Percentiles rank a stretch among this genome's conserved stretches.
These are phyloP conservation scores for Paecilomyces fulvus DNA, from an alignment of 2,329 filamentous ascomycete genomes.

Conservation along the genomic window DNA sequence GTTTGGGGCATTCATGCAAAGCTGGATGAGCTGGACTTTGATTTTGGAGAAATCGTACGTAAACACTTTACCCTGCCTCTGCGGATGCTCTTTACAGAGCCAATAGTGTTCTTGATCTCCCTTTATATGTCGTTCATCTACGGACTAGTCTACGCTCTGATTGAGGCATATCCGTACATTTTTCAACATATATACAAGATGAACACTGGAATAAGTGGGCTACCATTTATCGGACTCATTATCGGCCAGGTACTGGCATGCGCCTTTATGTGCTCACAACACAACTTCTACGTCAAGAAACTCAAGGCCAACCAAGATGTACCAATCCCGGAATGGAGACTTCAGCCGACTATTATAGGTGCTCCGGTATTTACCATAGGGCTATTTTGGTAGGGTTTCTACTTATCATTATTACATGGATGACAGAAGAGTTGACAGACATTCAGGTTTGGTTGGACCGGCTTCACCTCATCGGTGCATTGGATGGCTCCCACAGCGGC, in stretches of 20 bases:
- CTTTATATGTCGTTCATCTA: constrained; percentile 26
- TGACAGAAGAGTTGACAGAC: background rate
- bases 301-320: constrained; percentile 20
- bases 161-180: constrained; percentile 20
- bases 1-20: constrained; percentile 53
- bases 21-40: constrained; percentile 46
- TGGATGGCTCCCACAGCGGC: constrained; percentile 28
- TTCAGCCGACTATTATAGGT: constrained; percentile 22
- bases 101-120: constrained; percentile 28
- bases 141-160: constrained; percentile 17
- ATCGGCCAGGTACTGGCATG: constrained; percentile 22
- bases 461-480: constrained; percentile 22
- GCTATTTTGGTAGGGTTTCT: constrained; percentile 18
- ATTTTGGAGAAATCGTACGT: constrained; percentile 39
- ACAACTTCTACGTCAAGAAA: constrained; percentile 20
- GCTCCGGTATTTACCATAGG: constrained; percentile 25
- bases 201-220: constrained; percentile 15
- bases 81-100: constrained; percentile 32
- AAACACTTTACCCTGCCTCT: constrained; percentile 41
- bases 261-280: constrained; percentile 17
- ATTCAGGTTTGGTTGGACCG: constrained; percentile 25
- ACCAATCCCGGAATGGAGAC: constrained; percentile 25
- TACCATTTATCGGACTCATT: constrained; percentile 23
- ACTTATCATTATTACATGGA: background rate
- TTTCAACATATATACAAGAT: constrained; percentile 22